Percentiles rank a stretch among this genome's conserved stretches.
These are phyloP conservation scores for Spongiforma sp. DNA, from an alignment of 1,284 basidiomycete species.

Conservation along the genomic window DNA sequence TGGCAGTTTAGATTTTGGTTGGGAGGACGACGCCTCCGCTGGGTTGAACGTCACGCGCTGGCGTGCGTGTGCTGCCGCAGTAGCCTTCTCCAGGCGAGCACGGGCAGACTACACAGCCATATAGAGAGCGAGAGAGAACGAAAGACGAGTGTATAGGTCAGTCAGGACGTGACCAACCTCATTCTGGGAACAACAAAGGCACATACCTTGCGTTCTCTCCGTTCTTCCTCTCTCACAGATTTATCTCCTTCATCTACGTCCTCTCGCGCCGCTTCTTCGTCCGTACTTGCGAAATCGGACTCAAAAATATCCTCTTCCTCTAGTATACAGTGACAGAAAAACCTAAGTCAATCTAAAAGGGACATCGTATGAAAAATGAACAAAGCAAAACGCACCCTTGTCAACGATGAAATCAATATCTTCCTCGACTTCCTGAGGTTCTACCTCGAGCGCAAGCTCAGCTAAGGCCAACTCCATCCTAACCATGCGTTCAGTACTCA, in stretches of 20 bases:
- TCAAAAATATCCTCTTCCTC: conserved; percentile 82
- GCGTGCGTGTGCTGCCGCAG: conserved; percentile 67
- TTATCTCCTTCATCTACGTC: conserved; percentile 61
- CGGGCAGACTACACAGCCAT: conserved; percentile 51
- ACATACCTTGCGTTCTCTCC: conserved; percentile 57
- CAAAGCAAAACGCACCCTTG: too few relatives aligned
- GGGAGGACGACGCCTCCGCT: conserved; percentile 31
- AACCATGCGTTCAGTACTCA: too few relatives aligned
- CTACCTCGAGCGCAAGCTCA: conserved; percentile 68
- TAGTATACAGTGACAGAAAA: conserved; percentile 35
- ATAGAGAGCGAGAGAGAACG: neutral
- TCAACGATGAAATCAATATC: conserved; percentile 66
- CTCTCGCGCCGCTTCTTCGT: conserved; percentile 66
- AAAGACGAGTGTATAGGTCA: neutral
- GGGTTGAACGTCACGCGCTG: conserved; percentile 70
- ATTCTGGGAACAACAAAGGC: too few relatives aligned
- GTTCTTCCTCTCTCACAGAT: conserved; percentile 64
- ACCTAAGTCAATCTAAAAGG: too few relatives aligned
- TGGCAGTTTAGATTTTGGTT: conserved; percentile 35
- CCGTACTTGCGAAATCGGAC: conserved; percentile 83
- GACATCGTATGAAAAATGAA: too few relatives aligned
- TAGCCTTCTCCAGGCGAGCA: conserved; percentile 59
- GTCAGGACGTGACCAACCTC: too few relatives aligned
- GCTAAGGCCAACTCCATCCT: conserved; percentile 79
- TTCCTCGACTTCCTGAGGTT: conserved; percentile 66